A percentile compares a stretch with the other conserved stretches of the same genome.
Conservation (phyloP, 495 filamentous ascomycete species). For the Parathielavia hyrcaniae region DNA sequence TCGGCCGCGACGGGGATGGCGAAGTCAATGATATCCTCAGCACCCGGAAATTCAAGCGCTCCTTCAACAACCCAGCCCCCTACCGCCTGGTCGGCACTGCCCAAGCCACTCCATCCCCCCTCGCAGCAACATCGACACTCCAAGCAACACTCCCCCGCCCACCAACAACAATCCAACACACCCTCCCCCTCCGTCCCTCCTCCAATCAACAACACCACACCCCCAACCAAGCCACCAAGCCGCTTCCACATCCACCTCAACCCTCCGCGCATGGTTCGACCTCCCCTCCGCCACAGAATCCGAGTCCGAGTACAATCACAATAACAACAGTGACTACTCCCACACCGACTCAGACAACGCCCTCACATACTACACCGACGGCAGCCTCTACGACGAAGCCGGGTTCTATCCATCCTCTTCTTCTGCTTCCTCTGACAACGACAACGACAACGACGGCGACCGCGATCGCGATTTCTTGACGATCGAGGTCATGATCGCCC, state of each 20-base stretch:
- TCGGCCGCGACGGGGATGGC: too few relatives aligned
- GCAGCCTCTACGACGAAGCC: background rate
- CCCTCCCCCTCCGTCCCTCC: too few relatives aligned
- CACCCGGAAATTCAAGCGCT: too few relatives aligned
- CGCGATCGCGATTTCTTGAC: background rate
- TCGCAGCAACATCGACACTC: background rate
- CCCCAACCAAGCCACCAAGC: background rate
- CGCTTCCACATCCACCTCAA: background rate
- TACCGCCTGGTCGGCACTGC: too few relatives aligned
- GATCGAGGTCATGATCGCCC: background rate
- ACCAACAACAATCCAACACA: too few relatives aligned
- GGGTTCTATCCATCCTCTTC: background rate
- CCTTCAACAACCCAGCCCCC: background rate
- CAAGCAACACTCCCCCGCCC: too few relatives aligned
- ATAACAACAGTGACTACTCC: background rate
- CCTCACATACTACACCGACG: background rate
- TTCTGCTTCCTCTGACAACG: too few relatives aligned
- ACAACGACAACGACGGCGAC: background rate
- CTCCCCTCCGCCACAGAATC: background rate
- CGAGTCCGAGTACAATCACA: too few relatives aligned
- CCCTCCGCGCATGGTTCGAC: slow-evolving; percentile 3
- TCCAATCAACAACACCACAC: background rate
- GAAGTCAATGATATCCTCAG: too few relatives aligned
- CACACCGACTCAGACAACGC: background rate
- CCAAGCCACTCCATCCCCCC: too few relatives aligned